Conservation (phyloP, 2,329 filamentous ascomycete species). For the Beauveria caledonica region DNA sequence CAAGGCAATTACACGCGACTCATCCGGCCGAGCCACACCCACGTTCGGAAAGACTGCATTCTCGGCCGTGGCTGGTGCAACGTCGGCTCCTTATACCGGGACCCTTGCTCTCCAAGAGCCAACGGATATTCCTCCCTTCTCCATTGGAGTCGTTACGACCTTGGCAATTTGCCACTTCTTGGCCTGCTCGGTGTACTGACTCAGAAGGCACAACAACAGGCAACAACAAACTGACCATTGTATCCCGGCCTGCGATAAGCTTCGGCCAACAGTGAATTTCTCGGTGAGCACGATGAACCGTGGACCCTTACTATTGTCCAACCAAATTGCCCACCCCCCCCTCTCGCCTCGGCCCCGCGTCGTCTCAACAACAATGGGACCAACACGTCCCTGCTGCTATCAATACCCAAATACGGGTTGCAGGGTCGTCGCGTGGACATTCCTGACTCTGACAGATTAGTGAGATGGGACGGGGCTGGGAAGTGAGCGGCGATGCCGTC, state of each 20-base stretch:
- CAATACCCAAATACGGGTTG: background rate
- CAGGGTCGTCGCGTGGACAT: background rate
- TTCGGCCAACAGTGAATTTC: background rate
- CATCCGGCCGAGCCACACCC: background rate
- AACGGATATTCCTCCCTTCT: background rate
- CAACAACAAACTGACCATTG: no score
- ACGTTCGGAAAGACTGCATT: background rate
- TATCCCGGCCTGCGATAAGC: no score
- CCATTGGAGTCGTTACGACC: no score
- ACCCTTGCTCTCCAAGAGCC: background rate
- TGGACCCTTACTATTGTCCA: background rate
- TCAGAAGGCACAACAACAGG: no score
- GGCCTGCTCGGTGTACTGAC: background rate
- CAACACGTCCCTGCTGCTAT: background rate
- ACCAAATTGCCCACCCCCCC: background rate
- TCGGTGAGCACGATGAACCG: slow-evolving; percentile 6
- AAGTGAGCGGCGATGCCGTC: background rate
- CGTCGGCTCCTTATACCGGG: background rate
- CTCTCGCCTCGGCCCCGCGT: background rate
- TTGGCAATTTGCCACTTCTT: background rate
- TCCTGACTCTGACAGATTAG: background rate
- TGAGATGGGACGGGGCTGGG: background rate
- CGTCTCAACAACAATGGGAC: background rate
- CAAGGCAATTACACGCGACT: background rate
- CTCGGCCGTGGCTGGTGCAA: background rate